phyloP scores from a whole-genome alignment of 2,329 filamentous ascomycete genomes.

The Ascochyta lentis region DNA sequence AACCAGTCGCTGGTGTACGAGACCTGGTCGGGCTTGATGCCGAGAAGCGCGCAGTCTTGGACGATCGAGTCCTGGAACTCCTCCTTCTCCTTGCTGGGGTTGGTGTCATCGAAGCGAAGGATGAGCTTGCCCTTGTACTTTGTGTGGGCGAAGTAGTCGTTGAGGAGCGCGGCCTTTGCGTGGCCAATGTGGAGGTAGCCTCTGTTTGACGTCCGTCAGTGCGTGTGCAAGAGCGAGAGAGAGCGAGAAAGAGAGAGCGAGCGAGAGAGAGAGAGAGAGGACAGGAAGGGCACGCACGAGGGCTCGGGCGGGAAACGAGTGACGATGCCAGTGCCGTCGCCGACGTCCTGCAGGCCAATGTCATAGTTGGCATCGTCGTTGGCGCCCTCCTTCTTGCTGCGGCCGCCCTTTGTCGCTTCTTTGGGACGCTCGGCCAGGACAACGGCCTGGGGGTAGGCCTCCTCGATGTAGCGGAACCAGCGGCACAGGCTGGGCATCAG shows the following conservation, averaged over 20 bases:
- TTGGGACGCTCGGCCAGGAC: slow-evolving; percentile 65
- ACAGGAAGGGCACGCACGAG: slow-evolving; percentile 62
- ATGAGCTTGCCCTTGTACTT: slow-evolving; percentile 91
- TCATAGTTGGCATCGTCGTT: slow-evolving; percentile 89
- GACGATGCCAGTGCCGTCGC: slow-evolving; percentile 76
- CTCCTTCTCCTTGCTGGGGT: slow-evolving; percentile 95
- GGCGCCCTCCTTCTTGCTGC: slow-evolving; percentile 78
- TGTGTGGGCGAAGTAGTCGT: slow-evolving; percentile 95
- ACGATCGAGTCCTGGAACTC: slow-evolving; percentile 95
- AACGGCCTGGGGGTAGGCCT: slow-evolving; percentile 78
- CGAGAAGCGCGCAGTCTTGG: slow-evolving; percentile 89
- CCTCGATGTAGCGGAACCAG: slow-evolving; percentile 89
- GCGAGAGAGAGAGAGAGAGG: too few relatives aligned
- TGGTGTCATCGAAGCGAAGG: slow-evolving; percentile 95
- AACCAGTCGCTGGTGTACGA: slow-evolving; percentile 97
- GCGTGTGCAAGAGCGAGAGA: background rate
- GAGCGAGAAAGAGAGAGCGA: too few relatives aligned
- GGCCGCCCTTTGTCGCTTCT: slow-evolving; percentile 61
- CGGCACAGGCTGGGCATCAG: slow-evolving; percentile 77
- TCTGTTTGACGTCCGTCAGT: slow-evolving; percentile 30
- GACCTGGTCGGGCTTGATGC: slow-evolving; percentile 84
- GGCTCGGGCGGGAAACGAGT: slow-evolving; percentile 94
- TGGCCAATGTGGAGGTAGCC: slow-evolving; percentile 96
- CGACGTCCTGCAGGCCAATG: slow-evolving; percentile 81
- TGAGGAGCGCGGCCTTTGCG: slow-evolving; percentile 90